Base-by-base conservation (phyloP, 1,284 basidiomycete genomes). In the Cutaneotrichosporon sp. region DNA sequence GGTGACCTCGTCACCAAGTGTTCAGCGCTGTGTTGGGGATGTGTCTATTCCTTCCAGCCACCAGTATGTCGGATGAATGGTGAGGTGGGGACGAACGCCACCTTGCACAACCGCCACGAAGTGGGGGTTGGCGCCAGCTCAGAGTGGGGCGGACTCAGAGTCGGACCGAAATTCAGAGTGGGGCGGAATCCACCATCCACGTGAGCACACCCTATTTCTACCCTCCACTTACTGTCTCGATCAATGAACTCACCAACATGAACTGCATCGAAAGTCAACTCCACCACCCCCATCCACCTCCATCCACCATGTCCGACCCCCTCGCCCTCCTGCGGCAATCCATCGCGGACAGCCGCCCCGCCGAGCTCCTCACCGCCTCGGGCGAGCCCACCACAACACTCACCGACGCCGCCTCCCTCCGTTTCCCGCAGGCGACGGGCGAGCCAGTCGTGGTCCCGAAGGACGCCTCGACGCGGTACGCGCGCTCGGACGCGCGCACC, bases 391-490 rank as follows among this genome's bases (percentile, higher is more conserved):
- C 80, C n/a, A 51, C 80, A 7, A 54, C 71, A 10, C 82, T 85
- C 13, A 80, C 88, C 9, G 74, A 82, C 25, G 90, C 91, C 2
- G 86, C 87, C 0, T 85, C 88, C 68, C 77, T 93, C 61, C 82
- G 85, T 31, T 82, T 92, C 67, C 82, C 85, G 0, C 78, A 85
- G 7, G 69, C 82, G 13, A 54, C 66, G 1, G 54, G 50, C 42
- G 55, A 57, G 10, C 52, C 67, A 11, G 70, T 82, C 24, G 78
- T 83, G 22, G 80, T 91, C 25, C 84, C 86, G 34, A 93, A 93
- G 78, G 84, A 86, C 5, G 82, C 84, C 1, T 82, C 87, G 16
- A 95, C 92, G 2, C 85, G 92, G 36, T 90, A 79, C 83, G 72
- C 76, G 3, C 72, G 76, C 10, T 71, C 71, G n/a, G 88, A 72